These are phyloP conservation scores for Candida sithepensis DNA, from an alignment of 805 yeast species.

Conservation along the genomic window DNA sequence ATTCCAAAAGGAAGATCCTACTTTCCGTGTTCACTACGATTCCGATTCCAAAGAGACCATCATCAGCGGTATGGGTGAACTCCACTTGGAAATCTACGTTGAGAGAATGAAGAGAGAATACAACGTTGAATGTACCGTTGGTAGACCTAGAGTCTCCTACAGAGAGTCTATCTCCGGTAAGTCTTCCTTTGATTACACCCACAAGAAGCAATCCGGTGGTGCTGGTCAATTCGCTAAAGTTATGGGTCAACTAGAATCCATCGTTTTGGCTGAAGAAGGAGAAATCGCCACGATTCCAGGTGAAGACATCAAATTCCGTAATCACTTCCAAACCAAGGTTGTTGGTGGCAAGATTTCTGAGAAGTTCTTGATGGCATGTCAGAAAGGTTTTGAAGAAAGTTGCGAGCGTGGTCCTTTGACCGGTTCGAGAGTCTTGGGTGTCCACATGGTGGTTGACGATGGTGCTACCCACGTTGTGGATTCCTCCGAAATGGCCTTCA, in stretches of 20 bases:
- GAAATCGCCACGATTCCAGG: constrained; percentile 26
- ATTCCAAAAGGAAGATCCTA: constrained; percentile 98
- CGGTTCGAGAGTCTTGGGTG: constrained; percentile 93
- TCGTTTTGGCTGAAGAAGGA: constrained; percentile 51
- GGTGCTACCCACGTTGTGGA: constrained; percentile 98
- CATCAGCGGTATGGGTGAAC: constrained; percentile 97
- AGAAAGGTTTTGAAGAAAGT: constrained; percentile 92
- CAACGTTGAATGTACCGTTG: constrained; percentile 91
- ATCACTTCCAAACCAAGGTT: constrained; percentile 78
- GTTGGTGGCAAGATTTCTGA: constrained; percentile 98
- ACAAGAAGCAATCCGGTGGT: constrained; percentile 98
- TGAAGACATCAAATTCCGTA: constrained; percentile 40
- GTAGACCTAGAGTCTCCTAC: constrained; percentile 97
- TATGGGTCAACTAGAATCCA: constrained; percentile 65
- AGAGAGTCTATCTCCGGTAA: constrained; percentile 82
- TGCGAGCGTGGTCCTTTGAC: constrained; percentile 94
- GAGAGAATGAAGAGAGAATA: constrained; percentile 98
- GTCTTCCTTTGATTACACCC: constrained; percentile 85
- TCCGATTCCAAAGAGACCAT: constrained; percentile 90
- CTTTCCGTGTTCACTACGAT: constrained; percentile 90
- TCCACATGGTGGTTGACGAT: constrained; percentile 88
- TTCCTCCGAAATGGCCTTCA: constrained; percentile 92
- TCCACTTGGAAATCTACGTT: constrained; percentile 94
- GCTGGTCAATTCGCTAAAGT: constrained; percentile 99
- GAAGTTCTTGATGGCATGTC: constrained; percentile 90